Conservation (phyloP, 1,139 yeast species). For the Geotrichum histeridarum region DNA sequence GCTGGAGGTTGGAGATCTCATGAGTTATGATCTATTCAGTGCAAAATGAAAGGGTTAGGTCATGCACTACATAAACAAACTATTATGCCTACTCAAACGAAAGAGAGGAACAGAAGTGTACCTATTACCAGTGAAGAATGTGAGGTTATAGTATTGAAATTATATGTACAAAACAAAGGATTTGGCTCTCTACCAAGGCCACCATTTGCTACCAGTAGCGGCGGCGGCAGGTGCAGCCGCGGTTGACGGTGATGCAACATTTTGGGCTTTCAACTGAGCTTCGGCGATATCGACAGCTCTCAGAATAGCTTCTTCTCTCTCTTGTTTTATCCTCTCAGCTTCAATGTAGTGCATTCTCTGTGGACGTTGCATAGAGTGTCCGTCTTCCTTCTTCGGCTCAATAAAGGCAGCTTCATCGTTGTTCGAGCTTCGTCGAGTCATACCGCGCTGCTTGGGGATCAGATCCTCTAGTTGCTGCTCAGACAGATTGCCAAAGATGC, state of each 20-base stretch:
- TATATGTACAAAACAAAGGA: background rate
- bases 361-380: slow-evolving; percentile 57
- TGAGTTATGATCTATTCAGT: background rate
- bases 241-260: background rate
- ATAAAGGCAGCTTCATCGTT: slow-evolving; percentile 30
- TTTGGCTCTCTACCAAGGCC: background rate
- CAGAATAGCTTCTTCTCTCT: slow-evolving; percentile 61
- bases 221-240: background rate
- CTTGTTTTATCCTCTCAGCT: slow-evolving; percentile 67
- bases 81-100: no score
- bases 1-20: background rate
- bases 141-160: background rate
- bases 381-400: slow-evolving; percentile 39
- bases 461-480: slow-evolving; percentile 63
- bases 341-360: slow-evolving; percentile 67
- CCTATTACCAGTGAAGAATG: background rate
- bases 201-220: background rate
- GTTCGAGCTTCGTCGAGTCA: slow-evolving; percentile 22
- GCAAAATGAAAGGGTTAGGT: background rate
- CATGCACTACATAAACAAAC: background rate
- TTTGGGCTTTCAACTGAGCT: slow-evolving; percentile 10
- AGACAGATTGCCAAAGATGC: slow-evolving; percentile 47
- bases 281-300: slow-evolving; percentile 50
- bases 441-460: slow-evolving; percentile 39
- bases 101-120: background rate